Evolutionary conservation across 208 protist species (phyloP), one percentile per base, ranked within the genome.

Genomic region (Trypanosoma lewisi): DNA sequence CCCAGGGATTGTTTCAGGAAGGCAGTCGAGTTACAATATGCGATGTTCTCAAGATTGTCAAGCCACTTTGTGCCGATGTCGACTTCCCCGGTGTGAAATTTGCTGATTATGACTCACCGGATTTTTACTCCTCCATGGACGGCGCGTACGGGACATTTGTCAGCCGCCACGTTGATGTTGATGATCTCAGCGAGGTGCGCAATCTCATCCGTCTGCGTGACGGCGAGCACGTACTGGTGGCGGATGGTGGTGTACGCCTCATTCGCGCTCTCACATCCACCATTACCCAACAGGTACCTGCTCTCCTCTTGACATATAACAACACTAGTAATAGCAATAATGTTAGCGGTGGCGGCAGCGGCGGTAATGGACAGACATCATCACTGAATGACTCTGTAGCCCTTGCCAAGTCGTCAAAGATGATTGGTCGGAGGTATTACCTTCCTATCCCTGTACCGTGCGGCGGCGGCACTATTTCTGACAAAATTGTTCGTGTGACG

Each of bases 131-230:
- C 23, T 51, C 66, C 14, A 75, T 96, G 67, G 72, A 90, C 16
- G 85, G 81, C 7, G 86, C 84, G 12, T 89, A 92, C 57, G 89
- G 86, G 42, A 92, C 81, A 9, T 89, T 92, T 67, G 67, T 96
- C 36, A 89, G 78, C 65, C 87, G 82, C 53, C 89, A 96, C 58
- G 86, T 96, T 1, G 86, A 95, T 57, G 76, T 91, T 23, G 84
- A 92, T 64, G 87, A 96, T 64, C 77, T 76, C 48, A 82, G 73
- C 52, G 89, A 96, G 75, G 63, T 96, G 52, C 82, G 82, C 57
- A 92, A 85, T 60, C 80, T 96, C 21, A 85, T 96, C 17, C 77
- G 89, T 8, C 74, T 96, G 34, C 78, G 83, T 3, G 80, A 82
- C 51, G 86, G 86, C 28, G 66, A 76, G 17, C 86, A 96, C 70